These are phyloP conservation scores for Fusarium annulatum DNA, from an alignment of 2,329 filamentous ascomycete species.

Conservation along the genomic window DNA sequence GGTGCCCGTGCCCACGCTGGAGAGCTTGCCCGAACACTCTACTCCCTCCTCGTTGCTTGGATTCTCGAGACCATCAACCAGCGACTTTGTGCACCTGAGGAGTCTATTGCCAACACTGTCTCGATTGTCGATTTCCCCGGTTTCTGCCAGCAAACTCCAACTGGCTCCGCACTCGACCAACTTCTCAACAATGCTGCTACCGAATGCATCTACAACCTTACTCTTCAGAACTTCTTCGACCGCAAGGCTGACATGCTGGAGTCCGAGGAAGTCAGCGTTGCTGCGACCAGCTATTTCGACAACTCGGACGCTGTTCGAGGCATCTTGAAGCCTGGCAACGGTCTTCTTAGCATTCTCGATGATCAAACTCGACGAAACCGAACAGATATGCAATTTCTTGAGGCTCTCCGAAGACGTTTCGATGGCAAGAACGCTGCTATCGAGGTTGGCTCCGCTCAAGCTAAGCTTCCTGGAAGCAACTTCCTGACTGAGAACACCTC, in stretches of 20 bases:
- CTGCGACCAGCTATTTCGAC: constrained; percentile 96
- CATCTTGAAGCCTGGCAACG: constrained; percentile 91
- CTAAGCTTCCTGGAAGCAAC: constrained; percentile 86
- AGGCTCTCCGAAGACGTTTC: constrained; percentile 91
- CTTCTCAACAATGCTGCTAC: constrained; percentile 94
- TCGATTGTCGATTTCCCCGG: constrained; percentile 97
- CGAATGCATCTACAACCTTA: constrained; percentile 92
- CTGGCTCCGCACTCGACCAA: constrained; percentile 88
- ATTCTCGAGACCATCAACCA: constrained; percentile 95
- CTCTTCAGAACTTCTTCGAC: constrained; percentile 95
- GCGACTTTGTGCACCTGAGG: constrained; percentile 85
- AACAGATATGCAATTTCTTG: constrained; percentile 88
- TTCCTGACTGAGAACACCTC: constrained; percentile 85
- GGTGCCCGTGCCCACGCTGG: constrained; percentile 93
- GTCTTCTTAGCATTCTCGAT: constrained; percentile 91
- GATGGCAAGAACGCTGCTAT: constrained; percentile 95
- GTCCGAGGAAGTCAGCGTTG: constrained; percentile 89
- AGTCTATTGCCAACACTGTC: constrained; percentile 90
- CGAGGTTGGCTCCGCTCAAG: constrained; percentile 77
- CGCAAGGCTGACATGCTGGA: constrained; percentile 93
- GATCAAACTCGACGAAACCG: constrained; percentile 93
- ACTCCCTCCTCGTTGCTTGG: constrained; percentile 92
- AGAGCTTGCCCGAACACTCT: constrained; percentile 91
- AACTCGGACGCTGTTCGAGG: constrained; percentile 95
- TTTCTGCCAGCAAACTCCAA: constrained; percentile 86